Evolutionary conservation across 805 yeast species (phyloP), one percentile per base, ranked within the genome.

Genomic region (Candida adriatica): DNA sequence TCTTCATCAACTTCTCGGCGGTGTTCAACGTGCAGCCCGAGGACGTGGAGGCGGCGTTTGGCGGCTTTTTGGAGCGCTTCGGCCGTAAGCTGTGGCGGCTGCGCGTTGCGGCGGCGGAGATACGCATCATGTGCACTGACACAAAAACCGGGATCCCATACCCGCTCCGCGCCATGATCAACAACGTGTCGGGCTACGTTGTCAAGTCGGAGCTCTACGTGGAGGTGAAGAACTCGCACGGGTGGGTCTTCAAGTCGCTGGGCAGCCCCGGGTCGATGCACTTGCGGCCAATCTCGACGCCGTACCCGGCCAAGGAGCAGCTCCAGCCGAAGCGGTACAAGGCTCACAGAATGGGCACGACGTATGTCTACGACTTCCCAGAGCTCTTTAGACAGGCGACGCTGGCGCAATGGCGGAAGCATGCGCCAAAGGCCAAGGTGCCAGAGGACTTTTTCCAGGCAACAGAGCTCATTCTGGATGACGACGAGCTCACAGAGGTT

Each of bases 311-410:
- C 19, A 92, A 92, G 69, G 98, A 92, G 64, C 88, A 94, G 66
- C 72, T 92, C 53, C 98, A 92, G 68, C 96, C 97, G 50, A 92
- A 92, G 64, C 86, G 99, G 65, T 94, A 94, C 70, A 84, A 81
- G 67, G 99, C 99, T 30, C 97, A 92, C 62, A 71, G 85, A 51
- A 82, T 92, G 88, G 98, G 98, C 43, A 92, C 99, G 13, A 88
- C 98, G 8, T 92, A 86, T 55, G 96, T 86, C 30, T 92, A 94
- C 54, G 99, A 92, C 62, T 94, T 92, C 92, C 98, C 99, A 32
- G 98, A 92, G 58, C 66, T 92, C 52, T 92, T 94, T 81, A 84
- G 88, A 52, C 96, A 92, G 66, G 94, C 96, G 23, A 71, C 84
- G 23, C 59, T 75, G 34, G 69, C 88, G 14, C 81, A 78, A 60